Conservation (phyloP, 176 grass and related monocot genomes). For the Alloteropsis semialata region DNA sequence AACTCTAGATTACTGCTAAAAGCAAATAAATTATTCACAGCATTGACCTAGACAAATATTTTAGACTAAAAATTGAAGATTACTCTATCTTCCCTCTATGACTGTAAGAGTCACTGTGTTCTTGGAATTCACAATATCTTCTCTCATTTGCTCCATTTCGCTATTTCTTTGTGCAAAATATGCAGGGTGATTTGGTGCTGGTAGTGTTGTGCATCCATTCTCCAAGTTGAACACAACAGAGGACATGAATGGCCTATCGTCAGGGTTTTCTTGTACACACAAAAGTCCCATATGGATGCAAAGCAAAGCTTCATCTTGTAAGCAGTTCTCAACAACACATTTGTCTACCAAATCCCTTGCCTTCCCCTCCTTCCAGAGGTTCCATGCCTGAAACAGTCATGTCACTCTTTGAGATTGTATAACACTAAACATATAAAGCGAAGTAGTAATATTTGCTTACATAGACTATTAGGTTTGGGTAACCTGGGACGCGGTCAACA, state of each 20-base stretch:
- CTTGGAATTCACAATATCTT: neutral
- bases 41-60: neutral
- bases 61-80: neutral
- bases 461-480: slow-evolving; percentile 39
- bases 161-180: neutral
- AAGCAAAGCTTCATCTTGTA: slow-evolving; percentile 20
- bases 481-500: slow-evolving; percentile 3
- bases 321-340: slow-evolving; percentile 22
- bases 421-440: neutral
- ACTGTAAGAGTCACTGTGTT: neutral
- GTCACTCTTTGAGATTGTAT: neutral
- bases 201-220: slow-evolving; percentile 21
- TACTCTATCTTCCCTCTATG: slow-evolving; percentile 16
- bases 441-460: slow-evolving; percentile 2
- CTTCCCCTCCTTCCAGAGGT: slow-evolving; percentile 53
- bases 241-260: slow-evolving; percentile 47
- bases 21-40: neutral
- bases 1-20: neutral
- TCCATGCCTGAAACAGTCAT: slow-evolving; percentile 34
- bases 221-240: slow-evolving; percentile 32
- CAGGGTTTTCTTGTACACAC: slow-evolving; percentile 52
- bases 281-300: slow-evolving; percentile 48
- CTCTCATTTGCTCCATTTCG: neutral
- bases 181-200: neutral
- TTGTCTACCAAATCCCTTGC: slow-evolving; percentile 20